phyloP scores from a whole-genome alignment of 2,329 filamentous ascomycete species.

The Fusarium vanettenii region DNA sequence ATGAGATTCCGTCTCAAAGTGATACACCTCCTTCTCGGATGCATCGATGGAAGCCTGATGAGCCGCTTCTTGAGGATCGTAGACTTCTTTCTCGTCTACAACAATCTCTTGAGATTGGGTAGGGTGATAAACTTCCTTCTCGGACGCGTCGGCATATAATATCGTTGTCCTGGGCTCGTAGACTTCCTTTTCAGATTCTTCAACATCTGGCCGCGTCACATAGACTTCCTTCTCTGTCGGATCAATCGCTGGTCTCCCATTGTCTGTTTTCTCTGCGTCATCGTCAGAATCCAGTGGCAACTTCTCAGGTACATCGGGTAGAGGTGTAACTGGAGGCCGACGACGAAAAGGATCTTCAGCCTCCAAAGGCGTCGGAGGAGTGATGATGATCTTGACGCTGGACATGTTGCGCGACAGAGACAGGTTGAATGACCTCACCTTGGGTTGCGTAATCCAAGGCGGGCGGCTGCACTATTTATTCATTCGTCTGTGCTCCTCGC shows the following conservation, averaged over 20 bases:
- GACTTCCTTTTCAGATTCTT: slow-evolving; percentile 18
- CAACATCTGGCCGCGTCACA: neutral
- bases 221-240: slow-evolving; percentile 24
- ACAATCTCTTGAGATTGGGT: neutral
- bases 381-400: slow-evolving; percentile 30
- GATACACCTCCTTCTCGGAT: neutral
- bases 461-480: neutral
- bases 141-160: neutral
- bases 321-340: neutral
- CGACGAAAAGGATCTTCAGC: neutral
- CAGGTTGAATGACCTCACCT: neutral
- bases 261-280: neutral
- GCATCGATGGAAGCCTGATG: neutral
- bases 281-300: neutral
- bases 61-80: neutral
- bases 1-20: slow-evolving; percentile 3
- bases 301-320: slow-evolving; percentile 12
- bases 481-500: neutral
- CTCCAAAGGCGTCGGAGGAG: slow-evolving; percentile 24
- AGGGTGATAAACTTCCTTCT: slow-evolving; percentile 2
- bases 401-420: neutral
- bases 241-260: neutral
- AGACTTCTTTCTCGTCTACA: slow-evolving; percentile 7
- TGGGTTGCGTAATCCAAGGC: neutral
- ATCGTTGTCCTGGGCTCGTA: neutral